These are phyloP conservation scores for Pseudonitzschia pungens DNA, from an alignment of 108 stramenopile species.

Conservation along the genomic window DNA sequence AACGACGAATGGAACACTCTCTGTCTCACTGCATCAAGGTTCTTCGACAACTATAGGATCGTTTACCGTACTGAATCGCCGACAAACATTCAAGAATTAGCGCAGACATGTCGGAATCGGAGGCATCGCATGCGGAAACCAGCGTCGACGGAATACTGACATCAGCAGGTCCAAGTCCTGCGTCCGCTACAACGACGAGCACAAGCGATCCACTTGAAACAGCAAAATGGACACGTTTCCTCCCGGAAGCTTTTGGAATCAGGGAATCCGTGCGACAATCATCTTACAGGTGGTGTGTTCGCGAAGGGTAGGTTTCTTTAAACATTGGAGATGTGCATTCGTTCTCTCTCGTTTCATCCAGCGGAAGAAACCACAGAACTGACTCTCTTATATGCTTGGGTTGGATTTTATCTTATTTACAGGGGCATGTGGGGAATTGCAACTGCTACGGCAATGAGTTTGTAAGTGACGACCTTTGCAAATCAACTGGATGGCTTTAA, in stretches of 20 bases:
- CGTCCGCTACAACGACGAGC: neutral
- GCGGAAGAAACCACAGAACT: neutral
- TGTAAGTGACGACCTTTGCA: constrained; percentile 40
- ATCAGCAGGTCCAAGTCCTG: neutral
- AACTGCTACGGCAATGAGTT: constrained; percentile 79
- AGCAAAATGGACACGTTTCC: constrained; percentile 61
- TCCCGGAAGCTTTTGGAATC: constrained; percentile 79
- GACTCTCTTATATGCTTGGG: neutral
- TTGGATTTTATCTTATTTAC: neutral
- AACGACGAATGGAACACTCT: too few relatives aligned
- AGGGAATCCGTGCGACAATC: constrained; percentile 63
- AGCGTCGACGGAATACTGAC: neutral
- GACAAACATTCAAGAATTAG: neutral
- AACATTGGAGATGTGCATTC: too few relatives aligned
- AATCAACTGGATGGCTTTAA: neutral
- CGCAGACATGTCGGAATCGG: neutral
- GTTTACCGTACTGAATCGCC: too few relatives aligned
- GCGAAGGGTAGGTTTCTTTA: constrained; percentile 51
- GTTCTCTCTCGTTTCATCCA: neutral
- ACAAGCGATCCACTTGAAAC: constrained; percentile 29
- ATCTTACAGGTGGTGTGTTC: constrained; percentile 81
- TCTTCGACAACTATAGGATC: too few relatives aligned
- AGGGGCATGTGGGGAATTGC: constrained; percentile 80
- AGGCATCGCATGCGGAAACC: neutral
- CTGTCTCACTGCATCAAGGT: too few relatives aligned